Percentiles rank a stretch among this genome's conserved stretches.
Conservation (phyloP, 2,329 filamentous ascomycete genomes). For the Trichocomaceae sp. region DNA sequence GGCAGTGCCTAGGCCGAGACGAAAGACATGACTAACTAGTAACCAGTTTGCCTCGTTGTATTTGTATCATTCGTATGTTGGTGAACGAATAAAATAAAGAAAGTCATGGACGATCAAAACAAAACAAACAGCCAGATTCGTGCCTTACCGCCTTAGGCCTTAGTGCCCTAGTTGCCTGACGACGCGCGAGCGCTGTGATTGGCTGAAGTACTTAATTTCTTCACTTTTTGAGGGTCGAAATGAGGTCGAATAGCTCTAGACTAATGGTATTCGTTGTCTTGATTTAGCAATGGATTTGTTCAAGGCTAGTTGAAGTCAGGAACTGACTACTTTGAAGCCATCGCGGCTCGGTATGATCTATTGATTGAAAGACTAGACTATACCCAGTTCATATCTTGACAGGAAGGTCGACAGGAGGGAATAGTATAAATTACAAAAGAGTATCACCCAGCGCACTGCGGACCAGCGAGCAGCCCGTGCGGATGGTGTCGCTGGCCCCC, state of each 20-base stretch:
- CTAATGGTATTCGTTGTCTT: background rate
- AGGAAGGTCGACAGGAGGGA: constrained; percentile 4
- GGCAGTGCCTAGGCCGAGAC: background rate
- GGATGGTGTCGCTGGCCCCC: constrained; percentile 76
- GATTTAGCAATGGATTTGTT: background rate
- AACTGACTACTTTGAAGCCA: background rate
- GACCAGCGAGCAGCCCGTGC: constrained; percentile 85
- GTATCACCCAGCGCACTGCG: constrained; percentile 89
- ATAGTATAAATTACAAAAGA: constrained; percentile 53
- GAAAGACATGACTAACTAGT: too few relatives aligned
- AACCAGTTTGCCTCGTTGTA: background rate
- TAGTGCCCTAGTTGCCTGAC: constrained; percentile 4
- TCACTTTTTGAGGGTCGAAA: background rate
- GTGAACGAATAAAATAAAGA: too few relatives aligned
- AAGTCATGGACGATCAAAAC: background rate
- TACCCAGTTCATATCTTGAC: background rate
- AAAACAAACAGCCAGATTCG: constrained; percentile 11
- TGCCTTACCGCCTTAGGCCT: constrained; percentile 7
- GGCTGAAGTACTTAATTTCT: background rate
- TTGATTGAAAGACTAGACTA: too few relatives aligned
- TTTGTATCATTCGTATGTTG: background rate
- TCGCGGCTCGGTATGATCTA: background rate
- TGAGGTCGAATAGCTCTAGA: too few relatives aligned
- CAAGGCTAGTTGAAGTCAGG: background rate
- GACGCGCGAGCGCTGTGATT: background rate